Conservation (phyloP, 208 protist genomes). For the Trypanosoma congolense region DNA sequence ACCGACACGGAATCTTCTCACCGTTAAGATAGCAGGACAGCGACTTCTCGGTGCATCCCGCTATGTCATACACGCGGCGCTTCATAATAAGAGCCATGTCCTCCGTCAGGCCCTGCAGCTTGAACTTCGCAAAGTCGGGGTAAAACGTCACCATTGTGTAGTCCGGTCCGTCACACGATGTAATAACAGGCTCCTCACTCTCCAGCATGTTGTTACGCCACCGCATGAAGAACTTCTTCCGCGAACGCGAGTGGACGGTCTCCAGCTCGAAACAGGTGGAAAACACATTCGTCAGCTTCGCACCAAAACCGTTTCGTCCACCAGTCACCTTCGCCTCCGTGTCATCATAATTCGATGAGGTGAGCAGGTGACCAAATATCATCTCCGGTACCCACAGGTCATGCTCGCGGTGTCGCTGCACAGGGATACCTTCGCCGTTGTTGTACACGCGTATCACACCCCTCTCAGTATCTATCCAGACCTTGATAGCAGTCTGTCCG, state of each 20-base stretch:
- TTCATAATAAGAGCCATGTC: constrained; percentile 96
- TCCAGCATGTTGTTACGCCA: constrained; percentile 97
- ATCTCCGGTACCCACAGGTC: constrained; percentile 99
- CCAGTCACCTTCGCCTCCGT: constrained; percentile 95
- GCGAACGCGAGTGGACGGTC: constrained; percentile 90
- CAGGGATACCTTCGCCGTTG: constrained; percentile 98
- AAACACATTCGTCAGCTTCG: constrained; percentile 99
- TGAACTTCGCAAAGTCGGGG: constrained; percentile 97
- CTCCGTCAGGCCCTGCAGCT: constrained; percentile 93
- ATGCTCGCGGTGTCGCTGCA: constrained; percentile 95
- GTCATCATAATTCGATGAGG: constrained; percentile 99
- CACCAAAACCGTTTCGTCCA: constrained; percentile 97
- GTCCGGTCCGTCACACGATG: constrained; percentile 64
- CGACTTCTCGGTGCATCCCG: constrained; percentile 91
- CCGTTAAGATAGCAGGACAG: constrained; percentile 97
- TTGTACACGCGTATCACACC: constrained; percentile 96
- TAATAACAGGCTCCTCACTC: constrained; percentile 90
- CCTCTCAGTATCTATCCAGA: constrained; percentile 93
- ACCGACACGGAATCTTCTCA: constrained; percentile 85
- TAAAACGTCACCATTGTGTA: constrained; percentile 99
- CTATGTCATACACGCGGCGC: constrained; percentile 99
- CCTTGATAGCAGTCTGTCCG: constrained; percentile 89
- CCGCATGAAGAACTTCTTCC: constrained; percentile 93
- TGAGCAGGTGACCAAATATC: constrained; percentile 99
- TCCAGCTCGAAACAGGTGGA: constrained; percentile 97